These are phyloP conservation scores for Lithospermum erythrorhizon DNA, from an alignment of 257 asterid genomes.

Conservation along the genomic window DNA sequence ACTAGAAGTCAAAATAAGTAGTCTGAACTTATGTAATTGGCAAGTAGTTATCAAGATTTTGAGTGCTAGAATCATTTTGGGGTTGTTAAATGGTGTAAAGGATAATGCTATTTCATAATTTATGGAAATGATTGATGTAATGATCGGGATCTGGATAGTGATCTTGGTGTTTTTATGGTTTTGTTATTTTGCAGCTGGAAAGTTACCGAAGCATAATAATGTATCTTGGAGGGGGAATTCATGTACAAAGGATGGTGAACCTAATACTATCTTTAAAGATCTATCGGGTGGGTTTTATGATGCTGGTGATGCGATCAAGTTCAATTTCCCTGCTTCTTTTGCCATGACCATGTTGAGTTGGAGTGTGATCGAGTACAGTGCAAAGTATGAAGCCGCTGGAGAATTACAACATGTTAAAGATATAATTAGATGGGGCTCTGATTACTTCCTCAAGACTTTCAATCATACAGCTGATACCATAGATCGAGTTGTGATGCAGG, in stretches of 20 bases:
- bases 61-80: background rate
- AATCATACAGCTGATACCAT: slow-evolving; percentile 2
- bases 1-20: background rate
- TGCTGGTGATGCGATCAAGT: slow-evolving; percentile 7
- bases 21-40: too few species aligned
- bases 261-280: background rate
- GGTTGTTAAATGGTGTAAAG: background rate
- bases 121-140: background rate
- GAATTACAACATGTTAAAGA: slow-evolving; percentile 4
- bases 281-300: slow-evolving; percentile 6
- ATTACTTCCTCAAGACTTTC: slow-evolving; percentile 8
- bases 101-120: background rate
- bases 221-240: slow-evolving; percentile 10
- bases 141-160: background rate
- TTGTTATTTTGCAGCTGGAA: slow-evolving; percentile 2
- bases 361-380: slow-evolving; percentile 9
- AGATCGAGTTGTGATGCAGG: slow-evolving; percentile 1
- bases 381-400: slow-evolving; percentile 7
- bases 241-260: slow-evolving; percentile 7
- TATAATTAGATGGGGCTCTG: slow-evolving; percentile 3
- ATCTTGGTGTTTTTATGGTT: background rate
- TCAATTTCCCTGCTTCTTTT: slow-evolving; percentile 2
- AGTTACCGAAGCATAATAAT: slow-evolving; percentile 6
- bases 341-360: slow-evolving; percentile 12
- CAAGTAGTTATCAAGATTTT: too few species aligned